Evolutionary conservation across 106 monocot species (phyloP), one percentile per base, ranked within the genome.

Genomic region (Allium cepa): DNA sequence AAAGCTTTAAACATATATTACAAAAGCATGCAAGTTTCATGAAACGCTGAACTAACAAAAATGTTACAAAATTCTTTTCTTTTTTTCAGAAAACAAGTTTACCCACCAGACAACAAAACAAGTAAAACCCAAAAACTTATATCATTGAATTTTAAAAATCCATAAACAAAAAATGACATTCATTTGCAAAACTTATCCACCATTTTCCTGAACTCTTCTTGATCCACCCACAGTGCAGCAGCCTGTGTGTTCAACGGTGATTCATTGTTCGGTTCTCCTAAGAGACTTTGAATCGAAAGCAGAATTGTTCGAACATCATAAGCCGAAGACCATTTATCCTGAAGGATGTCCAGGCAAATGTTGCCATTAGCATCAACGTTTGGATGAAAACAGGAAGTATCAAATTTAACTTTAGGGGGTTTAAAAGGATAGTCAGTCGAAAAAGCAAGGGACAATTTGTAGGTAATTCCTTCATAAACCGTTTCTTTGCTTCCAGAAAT

Each of bases 281-380:
- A 67, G 46, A 96, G 91, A 56, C 81, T 86, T 86, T 96, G 95
- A 71, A 91, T 92, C 9, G 95, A 92, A 2, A 92, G 72, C 68
- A 91, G 75, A 48, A 96, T 79, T 11, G 86, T 88, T 61, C 95
- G 80, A 61, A 91, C 91, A 73, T 91, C 91, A 66, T 96, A 96
- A 14, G 96, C 96, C 16, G 92, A 92, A n/a, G 96, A 92, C 96
- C 96, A 96, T 60, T 96, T 92, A 60, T 96, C 95, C 95, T 97
- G 92, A 73, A 97, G 97, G 50, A 97, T 97, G 68, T 97, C 97
- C 28, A 97, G 65, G 82, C 97, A 97, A 67, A 97, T 92, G 86
- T 90, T 90, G 47, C 97, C 97, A 18, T 55, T 71, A 48, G 79
- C 18, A 57, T 97, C 92, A 3, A 97, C 97, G 52, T 97, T 97